phyloP scores from a whole-genome alignment of 1,284 basidiomycete species.

The Heterobasidion irregulare region DNA sequence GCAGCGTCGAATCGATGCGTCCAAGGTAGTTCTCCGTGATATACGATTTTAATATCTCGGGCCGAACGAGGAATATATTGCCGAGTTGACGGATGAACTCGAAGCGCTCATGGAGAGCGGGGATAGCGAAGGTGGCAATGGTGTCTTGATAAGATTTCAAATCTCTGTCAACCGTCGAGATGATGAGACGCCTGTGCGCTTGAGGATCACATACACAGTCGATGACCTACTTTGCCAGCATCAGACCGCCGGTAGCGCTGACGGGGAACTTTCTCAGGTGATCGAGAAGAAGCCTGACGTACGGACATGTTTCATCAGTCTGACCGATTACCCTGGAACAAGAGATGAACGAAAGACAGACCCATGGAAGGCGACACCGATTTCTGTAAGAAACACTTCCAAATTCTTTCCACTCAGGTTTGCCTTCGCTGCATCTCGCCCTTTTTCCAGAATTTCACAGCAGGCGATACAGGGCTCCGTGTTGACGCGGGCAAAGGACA shows the following conservation, averaged over 20 bases:
- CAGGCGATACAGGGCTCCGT: slow-evolving; percentile 92
- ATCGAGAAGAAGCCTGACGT: slow-evolving; percentile 76
- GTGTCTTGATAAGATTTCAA: slow-evolving; percentile 96
- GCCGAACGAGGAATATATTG: slow-evolving; percentile 92
- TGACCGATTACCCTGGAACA: slow-evolving; percentile 1
- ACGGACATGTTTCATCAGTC: background rate
- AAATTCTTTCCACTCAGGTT: slow-evolving; percentile 87
- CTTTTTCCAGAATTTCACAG: slow-evolving; percentile 79
- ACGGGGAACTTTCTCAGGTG: slow-evolving; percentile 96
- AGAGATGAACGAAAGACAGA: slow-evolving; percentile 21
- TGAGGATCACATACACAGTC: slow-evolving; percentile 8
- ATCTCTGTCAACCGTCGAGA: slow-evolving; percentile 48
- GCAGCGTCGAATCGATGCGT: slow-evolving; percentile 79
- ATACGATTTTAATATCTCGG: slow-evolving; percentile 89
- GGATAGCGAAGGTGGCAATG: slow-evolving; percentile 73
- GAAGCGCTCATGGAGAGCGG: slow-evolving; percentile 88
- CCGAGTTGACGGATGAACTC: slow-evolving; percentile 98
- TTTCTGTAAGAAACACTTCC: slow-evolving; percentile 87
- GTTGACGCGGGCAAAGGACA: slow-evolving; percentile 90
- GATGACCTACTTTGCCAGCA: slow-evolving; percentile 84
- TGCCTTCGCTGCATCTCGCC: slow-evolving; percentile 67
- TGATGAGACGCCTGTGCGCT: background rate
- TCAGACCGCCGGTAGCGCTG: slow-evolving; percentile 92
- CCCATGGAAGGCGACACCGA: slow-evolving; percentile 94
- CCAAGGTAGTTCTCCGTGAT: slow-evolving; percentile 89